These are phyloP conservation scores for Xerocomus cyaneibrunnescens DNA, from an alignment of 1,284 basidiomycete species.

Conservation along the genomic window DNA sequence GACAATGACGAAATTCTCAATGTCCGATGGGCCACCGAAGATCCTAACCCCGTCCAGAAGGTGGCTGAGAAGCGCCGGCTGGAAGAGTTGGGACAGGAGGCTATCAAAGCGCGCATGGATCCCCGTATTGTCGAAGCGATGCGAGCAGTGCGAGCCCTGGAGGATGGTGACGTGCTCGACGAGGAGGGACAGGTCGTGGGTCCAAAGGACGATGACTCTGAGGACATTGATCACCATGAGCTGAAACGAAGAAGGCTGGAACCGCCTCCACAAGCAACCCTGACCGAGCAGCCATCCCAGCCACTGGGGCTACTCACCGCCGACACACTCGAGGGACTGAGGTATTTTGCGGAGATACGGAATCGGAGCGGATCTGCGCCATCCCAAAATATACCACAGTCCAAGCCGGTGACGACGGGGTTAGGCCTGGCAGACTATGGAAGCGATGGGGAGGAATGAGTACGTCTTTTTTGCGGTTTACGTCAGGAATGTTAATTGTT, in stretches of 20 bases:
- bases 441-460: constrained; percentile 69
- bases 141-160: constrained; percentile 76
- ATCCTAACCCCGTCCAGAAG: constrained; percentile 90
- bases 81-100: constrained; percentile 79
- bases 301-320: constrained; percentile 64
- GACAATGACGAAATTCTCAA: constrained; percentile 99
- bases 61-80: constrained; percentile 80
- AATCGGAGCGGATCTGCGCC: constrained; percentile 46
- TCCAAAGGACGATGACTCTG: constrained; percentile 28
- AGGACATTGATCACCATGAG: constrained; percentile 39
- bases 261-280: constrained; percentile 4
- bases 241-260: constrained; percentile 44
- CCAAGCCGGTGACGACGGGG: constrained; percentile 38
- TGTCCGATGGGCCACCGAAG: constrained; percentile 96
- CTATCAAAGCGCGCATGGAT: constrained; percentile 82
- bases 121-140: constrained; percentile 85
- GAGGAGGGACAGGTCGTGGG: constrained; percentile 43
- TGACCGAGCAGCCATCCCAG: constrained; percentile 23
- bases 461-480: constrained; percentile 2
- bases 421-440: constrained; percentile 71
- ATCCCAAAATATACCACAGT: constrained; percentile 15
- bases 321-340: constrained; percentile 83
- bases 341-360: constrained; percentile 82
- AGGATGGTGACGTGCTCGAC: constrained; percentile 70
- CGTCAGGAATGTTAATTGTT: constrained; percentile 5